Evolutionary conservation across 139 green algal species (phyloP).

Genomic region (Coelastrella sp.): DNA sequence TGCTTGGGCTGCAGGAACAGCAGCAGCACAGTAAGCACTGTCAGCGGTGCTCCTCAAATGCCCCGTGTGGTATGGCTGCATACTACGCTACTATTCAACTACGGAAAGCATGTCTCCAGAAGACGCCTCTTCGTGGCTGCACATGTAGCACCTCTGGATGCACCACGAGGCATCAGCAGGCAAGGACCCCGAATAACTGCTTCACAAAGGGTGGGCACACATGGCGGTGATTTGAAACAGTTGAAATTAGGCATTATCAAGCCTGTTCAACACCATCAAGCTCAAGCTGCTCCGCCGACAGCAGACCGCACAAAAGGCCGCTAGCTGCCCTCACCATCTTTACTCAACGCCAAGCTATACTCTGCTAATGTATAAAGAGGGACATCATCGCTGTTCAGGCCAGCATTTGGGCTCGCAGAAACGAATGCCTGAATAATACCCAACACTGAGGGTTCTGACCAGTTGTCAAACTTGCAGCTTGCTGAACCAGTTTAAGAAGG

Average conservation of each 20-base stretch:
- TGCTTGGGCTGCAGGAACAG: constrained; percentile 90
- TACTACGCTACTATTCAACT: not conserved
- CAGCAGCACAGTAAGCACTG: not conserved
- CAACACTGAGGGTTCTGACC: too few relatives aligned
- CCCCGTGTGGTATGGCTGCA: not conserved
- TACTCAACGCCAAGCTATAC: not conserved
- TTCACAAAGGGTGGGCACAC: too few relatives aligned
- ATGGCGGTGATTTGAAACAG: not conserved
- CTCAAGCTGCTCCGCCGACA: not conserved
- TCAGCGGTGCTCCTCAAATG: not conserved
- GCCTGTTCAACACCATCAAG: not conserved
- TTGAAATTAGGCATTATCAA: not conserved
- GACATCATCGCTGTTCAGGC: not conserved
- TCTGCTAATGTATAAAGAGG: not conserved
- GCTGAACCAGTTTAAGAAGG: too few relatives aligned
- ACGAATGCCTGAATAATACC: too few relatives aligned
- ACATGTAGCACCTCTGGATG: too few relatives aligned
- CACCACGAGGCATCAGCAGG: too few relatives aligned
- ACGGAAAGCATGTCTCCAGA: too few relatives aligned
- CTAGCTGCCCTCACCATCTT: not conserved
- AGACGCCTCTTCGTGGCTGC: too few relatives aligned
- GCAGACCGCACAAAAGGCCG: not conserved
- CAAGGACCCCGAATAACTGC: too few relatives aligned
- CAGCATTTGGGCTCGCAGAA: not conserved
- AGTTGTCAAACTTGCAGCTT: too few relatives aligned